Evolutionary conservation across 192 early-diverging fungal genomes (phyloP), one percentile per base, ranked within the genome.

Genomic region (Coemansia aciculifera): DNA sequence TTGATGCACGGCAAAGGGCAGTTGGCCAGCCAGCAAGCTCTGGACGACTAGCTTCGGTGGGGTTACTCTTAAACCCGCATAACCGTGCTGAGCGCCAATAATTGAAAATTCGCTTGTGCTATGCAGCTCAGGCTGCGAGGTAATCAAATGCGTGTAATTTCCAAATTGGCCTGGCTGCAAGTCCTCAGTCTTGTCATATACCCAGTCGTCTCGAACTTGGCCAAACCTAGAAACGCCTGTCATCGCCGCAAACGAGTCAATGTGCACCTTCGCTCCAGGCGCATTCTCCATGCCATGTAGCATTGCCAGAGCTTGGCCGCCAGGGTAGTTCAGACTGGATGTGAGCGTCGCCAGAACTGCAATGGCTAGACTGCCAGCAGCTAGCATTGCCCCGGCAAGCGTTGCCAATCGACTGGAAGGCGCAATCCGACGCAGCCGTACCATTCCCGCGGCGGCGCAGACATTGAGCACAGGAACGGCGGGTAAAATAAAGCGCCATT

Each of bases 401-500:
- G 39, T 12, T 17, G 29, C 64, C 8, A 84, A 37, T 1, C 71
- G 71, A 60, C 84, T 74, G 1, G 71, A 32, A 15, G 78, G 17
- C 13, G 21, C 42, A 19, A 11, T 17, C 31, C 27, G 63, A 1
- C 43, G 42, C 36, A 77, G 67, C 23, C 23, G 7, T 21, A 79
- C 67, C 5, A 90, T 63, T 5, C 71, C 79, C 13, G 84, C 59
- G 0, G 88, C 92, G 6, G 93, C 92, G 60, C 85, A 87, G 4
- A 87, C 39, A 63, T 95, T 95, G 57, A 94, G 68, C 3, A 97
- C 67, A 0, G 95, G 95, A 12, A 99, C 83, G 13, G 87, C 85
- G 27, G 95, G 94, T 3, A 97, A 73, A 1, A 99, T 86, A 73
- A 99, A 99, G 13, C 97, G 84, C 93, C 94, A 96, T 70, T 99